Evolutionary conservation across 1,284 basidiomycete species (phyloP), one percentile per base, ranked within the genome.

Genomic region (Moesziomyces antarcticus): DNA sequence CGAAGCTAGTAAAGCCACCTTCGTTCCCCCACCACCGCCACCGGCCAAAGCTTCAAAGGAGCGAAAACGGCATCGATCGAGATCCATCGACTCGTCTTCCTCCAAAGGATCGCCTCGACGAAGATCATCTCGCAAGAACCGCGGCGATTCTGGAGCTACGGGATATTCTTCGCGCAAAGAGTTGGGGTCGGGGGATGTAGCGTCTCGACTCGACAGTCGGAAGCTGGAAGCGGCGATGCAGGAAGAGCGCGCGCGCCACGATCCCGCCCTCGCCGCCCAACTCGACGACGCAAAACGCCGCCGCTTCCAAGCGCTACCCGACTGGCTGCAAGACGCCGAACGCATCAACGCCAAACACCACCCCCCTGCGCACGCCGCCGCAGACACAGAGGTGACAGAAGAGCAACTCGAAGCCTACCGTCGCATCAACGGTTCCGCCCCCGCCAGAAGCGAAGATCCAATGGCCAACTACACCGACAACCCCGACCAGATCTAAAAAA

Each of bases 381-480:
- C n/a, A 5, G 78, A 87, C 56, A 88, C 86, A 78, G 93, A 94
- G 49, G 92, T 97, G 25, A 91, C 93, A 1, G 93, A 97, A 85
- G 94, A 95, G 83, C 91, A 97, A 82, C 89, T 97, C 64, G 94
- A 95, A 89, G 90, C 90, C 20, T 95, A 94, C 84, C 88, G 93
- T 52, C 90, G 92, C 89, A 64, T 68, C 44, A 64, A 68, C 27
- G 22, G n/a, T 3, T 27, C 20, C 0, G 89, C 85, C 54, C 88
- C 90, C 51, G 62, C 70, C 9, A 88, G 75, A 88, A 86, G 87
- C 24, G 92, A 94, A 64, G 93, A 95, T 84, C 93, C 93, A 4
- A 94, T 95, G 92, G 91, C 91, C 35, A 91, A 91, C 77, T 93
- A 94, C 82, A 87, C 91, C 25, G 91, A 92, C 81, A 81, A 84